Evolutionary conservation across 805 yeast species (phyloP), one percentile per base, ranked within the genome.

Genomic region (Yamadazyma olivae): DNA sequence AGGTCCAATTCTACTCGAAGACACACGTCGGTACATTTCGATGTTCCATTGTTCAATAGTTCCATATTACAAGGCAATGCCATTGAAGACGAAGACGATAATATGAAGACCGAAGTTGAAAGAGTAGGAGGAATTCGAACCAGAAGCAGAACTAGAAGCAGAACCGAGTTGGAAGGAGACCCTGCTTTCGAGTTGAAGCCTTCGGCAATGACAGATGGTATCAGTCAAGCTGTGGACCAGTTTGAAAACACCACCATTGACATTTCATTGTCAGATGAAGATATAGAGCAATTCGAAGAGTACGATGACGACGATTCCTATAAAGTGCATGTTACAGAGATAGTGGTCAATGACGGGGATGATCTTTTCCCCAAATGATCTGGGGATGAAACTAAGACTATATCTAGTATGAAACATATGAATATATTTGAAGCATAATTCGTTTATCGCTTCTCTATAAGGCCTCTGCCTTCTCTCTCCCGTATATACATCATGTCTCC

Each of bases 281-380:
- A 43, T n/a, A 12, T 17, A 9, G 36, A 37, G 7, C 42, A 35
- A 15, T 36, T 24, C 17, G 38, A 32, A 27, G 45, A 40, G 16
- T 38, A 26, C 16, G 39, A 40, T 25, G 40, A 38, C 14, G 32
- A 48, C 16, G 56, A 49, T 23, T 9, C 56, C 49, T 17, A 65
- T 47, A 60, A 55, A 39, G 70, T 67, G 10, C 64, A 59, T 24
- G 74, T 67, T 18, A 64, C 70, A 5, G 74, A 67, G 19, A 65
- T 67, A 6, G 42, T 61, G 9, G 58, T 67, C 17, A 50, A 60
- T 39, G 71, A 64, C 25, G 46, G 50, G 27, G 71, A 64, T 27
- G 46, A 46, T 10, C 6, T 27, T 7, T 27, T 15, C 20, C 30
- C 27, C 6, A n/a, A 24, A 13, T 24, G n/a, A n/a, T n/a, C n/a